Conservation (phyloP, 2,329 filamentous ascomycete species). For the Talaromyces albobiverticillius region DNA sequence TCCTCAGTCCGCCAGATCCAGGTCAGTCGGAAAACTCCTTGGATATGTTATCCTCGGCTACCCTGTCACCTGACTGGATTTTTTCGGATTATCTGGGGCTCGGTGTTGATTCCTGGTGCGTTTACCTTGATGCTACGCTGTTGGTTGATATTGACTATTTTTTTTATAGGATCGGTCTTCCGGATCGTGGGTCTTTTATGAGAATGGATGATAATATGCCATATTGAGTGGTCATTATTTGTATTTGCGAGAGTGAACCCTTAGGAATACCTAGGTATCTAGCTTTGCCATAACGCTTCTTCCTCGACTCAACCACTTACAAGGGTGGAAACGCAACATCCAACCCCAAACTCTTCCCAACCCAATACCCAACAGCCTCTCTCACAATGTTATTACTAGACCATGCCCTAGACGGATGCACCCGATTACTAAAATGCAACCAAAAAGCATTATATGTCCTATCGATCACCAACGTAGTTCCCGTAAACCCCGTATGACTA, state of each 20-base stretch:
- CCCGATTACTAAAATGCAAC: conserved; percentile 24
- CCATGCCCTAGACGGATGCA: conserved; percentile 24
- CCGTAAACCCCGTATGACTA: conserved; percentile 27
- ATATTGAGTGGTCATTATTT: too few relatives aligned
- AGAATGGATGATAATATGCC: conserved; percentile 14
- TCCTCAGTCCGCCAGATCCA: conserved; percentile 5
- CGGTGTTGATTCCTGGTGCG: conserved; percentile 14
- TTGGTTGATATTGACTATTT: background rate
- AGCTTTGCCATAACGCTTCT: too few relatives aligned
- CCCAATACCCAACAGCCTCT: conserved; percentile 24
- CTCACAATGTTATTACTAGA: conserved; percentile 22
- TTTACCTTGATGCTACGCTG: background rate
- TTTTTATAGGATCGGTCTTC: conserved; percentile 12
- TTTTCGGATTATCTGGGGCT: conserved; percentile 12
- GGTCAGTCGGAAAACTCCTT: conserved; percentile 8
- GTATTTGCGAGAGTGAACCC: too few relatives aligned
- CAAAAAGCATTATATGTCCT: conserved; percentile 22
- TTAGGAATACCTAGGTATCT: too few relatives aligned
- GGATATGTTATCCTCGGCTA: conserved; percentile 3
- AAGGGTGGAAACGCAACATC: conserved; percentile 20
- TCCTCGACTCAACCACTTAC: background rate
- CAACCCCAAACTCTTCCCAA: conserved; percentile 19
- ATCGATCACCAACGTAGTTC: conserved; percentile 26
- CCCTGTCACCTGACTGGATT: conserved; percentile 10
- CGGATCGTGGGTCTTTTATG: conserved; percentile 14